Conservation (phyloP, 1,139 yeast species). For the Candida tetrigidarum region DNA sequence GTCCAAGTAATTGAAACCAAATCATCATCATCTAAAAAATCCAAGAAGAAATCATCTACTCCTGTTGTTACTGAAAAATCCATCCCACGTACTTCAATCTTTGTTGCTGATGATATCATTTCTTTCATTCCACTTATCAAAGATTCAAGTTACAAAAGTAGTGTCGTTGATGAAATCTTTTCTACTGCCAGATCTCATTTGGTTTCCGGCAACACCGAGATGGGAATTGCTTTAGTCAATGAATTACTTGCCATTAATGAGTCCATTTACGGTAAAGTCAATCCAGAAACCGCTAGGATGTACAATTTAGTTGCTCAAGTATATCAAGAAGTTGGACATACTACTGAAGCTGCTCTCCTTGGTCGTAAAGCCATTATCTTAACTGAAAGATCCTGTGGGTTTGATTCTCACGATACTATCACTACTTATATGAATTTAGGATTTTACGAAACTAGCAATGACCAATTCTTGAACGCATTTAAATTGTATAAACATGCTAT, state of each 20-base stretch:
- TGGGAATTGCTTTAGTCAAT: slow-evolving; percentile 60
- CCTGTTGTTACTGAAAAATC: slow-evolving; percentile 27
- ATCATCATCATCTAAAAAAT: slow-evolving; percentile 21
- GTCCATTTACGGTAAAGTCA: slow-evolving; percentile 83
- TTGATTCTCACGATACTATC: slow-evolving; percentile 78
- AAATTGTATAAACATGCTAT: slow-evolving; percentile 65
- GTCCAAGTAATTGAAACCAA: slow-evolving; percentile 19
- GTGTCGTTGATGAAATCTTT: slow-evolving; percentile 77
- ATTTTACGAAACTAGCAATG: slow-evolving; percentile 64
- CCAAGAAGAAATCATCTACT: slow-evolving; percentile 38
- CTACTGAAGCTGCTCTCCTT: slow-evolving; percentile 64
- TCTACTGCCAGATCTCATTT: slow-evolving; percentile 67
- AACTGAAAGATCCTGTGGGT: slow-evolving; percentile 79
- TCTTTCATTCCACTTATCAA: slow-evolving; percentile 76
- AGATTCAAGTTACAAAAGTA: slow-evolving; percentile 67
- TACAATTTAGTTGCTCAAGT: slow-evolving; percentile 68
- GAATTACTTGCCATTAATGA: slow-evolving; percentile 79
- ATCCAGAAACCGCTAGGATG: slow-evolving; percentile 76
- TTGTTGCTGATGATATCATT: slow-evolving; percentile 64
- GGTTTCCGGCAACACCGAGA: slow-evolving; percentile 32
- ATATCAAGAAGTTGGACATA: slow-evolving; percentile 63
- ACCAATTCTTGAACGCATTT: slow-evolving; percentile 64
- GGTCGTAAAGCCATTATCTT: slow-evolving; percentile 75
- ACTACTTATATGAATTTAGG: slow-evolving; percentile 79
- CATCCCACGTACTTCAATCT: slow-evolving; percentile 41